Evolutionary conservation across 352 stramenopile genomes (phyloP), one percentile per base, ranked within the genome.

Genomic region (Phytophthora podocarpi): DNA sequence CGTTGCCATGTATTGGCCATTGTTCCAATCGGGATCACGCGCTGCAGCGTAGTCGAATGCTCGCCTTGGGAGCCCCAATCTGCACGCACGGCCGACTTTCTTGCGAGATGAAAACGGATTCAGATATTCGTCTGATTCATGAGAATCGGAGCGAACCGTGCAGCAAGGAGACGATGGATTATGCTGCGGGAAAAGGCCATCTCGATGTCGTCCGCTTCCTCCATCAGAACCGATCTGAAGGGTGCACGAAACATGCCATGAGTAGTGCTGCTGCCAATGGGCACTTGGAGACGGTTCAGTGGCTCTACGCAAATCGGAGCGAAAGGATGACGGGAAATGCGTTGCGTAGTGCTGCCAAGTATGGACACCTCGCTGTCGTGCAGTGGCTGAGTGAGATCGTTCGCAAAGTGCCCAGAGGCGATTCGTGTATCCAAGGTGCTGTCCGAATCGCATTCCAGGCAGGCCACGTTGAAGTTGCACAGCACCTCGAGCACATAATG

Each of bases 61-160:
- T 40, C 49, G 40, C 20, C 24, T 28, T 40, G 47, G 40, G 0
- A 66, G 39, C 13, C 48, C 48, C 31, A 59, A 37, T 31, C 47
- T 52, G 39, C 48, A 66, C 2, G 57, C 48, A 9, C 47, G 40
- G 7, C 40, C 31, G 16, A 60, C 57, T n/a, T 59, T 53, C 27
- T 60, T 60, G 18, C 37, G 37, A 3, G 31, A 59, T 11, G 57
- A 60, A 40, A 53, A 59, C 4, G 48, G 39, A 27, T 66, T 52
- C 30, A 66, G 30, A 15, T 42, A 65, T 34, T 59, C 39, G 30
- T 65, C 57, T n/a, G 46, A 32, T 65, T 13, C 56, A 65, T 30
- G 46, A 51, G 15, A 48, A 64, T n/a, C 26, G 55, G 15, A 59
- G 26, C 8, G 56, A 51, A 24, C 40, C 26, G 4, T 56, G 49